A percentile compares a stretch with the other conserved stretches of the same genome.
These are phyloP conservation scores for Lactifluus rugatus DNA, from an alignment of 768 basidiomycete genomes.

Conservation along the genomic window DNA sequence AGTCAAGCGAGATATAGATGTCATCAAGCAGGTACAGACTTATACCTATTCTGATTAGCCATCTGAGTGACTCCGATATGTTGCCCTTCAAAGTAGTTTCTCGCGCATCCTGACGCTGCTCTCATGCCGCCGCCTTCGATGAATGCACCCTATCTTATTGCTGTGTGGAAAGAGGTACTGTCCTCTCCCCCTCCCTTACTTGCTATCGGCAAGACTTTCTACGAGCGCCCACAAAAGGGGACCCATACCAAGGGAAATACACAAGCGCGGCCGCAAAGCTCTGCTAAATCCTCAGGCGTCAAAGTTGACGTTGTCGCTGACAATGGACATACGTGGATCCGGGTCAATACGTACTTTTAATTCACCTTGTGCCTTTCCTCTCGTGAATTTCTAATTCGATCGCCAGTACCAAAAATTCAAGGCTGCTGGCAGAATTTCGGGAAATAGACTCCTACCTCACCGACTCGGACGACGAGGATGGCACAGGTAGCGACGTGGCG, in stretches of 20 bases:
- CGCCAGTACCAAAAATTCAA: conserved; percentile 62
- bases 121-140: conserved; percentile 50
- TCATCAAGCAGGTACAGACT: conserved; percentile 31
- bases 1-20: conserved; percentile 36
- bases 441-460: conserved; percentile 79
- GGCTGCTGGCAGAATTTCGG: conserved; percentile 69
- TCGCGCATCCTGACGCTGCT: conserved; percentile 37
- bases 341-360: conserved; percentile 72
- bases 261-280: conserved; percentile 13
- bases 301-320: conserved; percentile 80
- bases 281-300: conserved; percentile 25
- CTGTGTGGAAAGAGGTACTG: conserved; percentile 74
- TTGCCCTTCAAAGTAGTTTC: conserved; percentile 45
- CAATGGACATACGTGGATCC: conserved; percentile 67
- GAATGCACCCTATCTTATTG: conserved; percentile 71
- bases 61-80: not conserved
- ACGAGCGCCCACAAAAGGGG: conserved; percentile 12
- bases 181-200: conserved; percentile 48
- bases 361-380: conserved; percentile 1
- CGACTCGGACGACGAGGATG: conserved; percentile 40
- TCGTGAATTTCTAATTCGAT: not conserved
- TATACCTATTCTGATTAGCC: conserved; percentile 8
- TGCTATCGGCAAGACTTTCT: conserved; percentile 50
- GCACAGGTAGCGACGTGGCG: not conserved
- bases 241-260: not conserved